These are phyloP conservation scores for Chlamydomonas incerta DNA, from an alignment of 139 green algal species.

Conservation along the genomic window DNA sequence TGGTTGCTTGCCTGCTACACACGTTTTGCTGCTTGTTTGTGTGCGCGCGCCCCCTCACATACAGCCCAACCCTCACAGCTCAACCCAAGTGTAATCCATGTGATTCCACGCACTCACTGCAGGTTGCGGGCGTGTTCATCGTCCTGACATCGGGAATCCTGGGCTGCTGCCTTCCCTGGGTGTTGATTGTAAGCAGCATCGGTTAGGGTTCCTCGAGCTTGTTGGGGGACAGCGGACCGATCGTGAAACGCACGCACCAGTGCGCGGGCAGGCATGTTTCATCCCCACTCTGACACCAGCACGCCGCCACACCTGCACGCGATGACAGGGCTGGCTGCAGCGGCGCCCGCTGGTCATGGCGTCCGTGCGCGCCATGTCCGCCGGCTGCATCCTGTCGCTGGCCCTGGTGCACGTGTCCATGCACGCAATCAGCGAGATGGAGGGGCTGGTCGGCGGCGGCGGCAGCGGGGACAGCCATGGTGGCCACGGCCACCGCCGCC, in stretches of 20 bases:
- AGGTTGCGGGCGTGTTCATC: background rate
- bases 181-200: background rate
- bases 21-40: too few species aligned
- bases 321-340: background rate
- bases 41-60: too few species aligned
- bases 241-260: too few species aligned
- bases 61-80: too few species aligned
- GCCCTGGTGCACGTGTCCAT: conserved; percentile 54
- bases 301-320: too few species aligned
- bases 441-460: background rate
- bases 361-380: conserved; percentile 5
- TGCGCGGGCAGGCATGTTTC: too few species aligned
- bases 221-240: too few species aligned
- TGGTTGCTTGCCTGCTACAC: too few species aligned
- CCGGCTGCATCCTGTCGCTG: conserved; percentile 39
- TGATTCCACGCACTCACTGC: background rate
- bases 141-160: background rate
- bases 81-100: too few species aligned
- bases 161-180: background rate
- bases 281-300: too few species aligned
- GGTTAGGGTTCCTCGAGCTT: too few species aligned
- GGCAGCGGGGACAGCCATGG: background rate
- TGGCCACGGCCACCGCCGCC: background rate
- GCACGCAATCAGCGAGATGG: conserved; percentile 10
- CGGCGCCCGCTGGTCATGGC: background rate